Conservation (phyloP, 257 asterid genomes). For the Fraxinus cuspidata region DNA sequence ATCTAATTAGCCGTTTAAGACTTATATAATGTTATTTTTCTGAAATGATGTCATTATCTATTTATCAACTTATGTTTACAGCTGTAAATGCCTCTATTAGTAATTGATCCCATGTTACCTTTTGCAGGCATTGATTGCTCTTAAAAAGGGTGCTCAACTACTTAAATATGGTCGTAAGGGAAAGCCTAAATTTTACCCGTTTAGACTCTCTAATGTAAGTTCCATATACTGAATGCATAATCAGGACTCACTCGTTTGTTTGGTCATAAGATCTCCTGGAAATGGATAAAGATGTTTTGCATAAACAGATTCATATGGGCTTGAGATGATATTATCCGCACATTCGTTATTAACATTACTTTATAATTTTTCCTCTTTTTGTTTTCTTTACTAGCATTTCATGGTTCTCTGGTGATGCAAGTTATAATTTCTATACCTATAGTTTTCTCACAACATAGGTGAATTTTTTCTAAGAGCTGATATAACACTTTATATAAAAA, state of each 20-base stretch:
- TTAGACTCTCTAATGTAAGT: constrained; percentile 83
- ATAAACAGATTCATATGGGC: not conserved
- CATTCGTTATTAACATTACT: constrained; percentile 9
- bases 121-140: constrained; percentile 72
- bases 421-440: not conserved
- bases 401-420: constrained; percentile 16
- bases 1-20: constrained; percentile 15
- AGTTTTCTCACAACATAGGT: not conserved
- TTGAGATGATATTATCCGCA: constrained; percentile 9
- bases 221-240: constrained; percentile 19
- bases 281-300: not conserved
- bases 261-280: not conserved
- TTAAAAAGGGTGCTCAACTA: constrained; percentile 87
- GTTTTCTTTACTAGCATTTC: not conserved
- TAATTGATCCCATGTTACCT: constrained; percentile 20
- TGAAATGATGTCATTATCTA: not conserved
- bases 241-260: constrained; percentile 6
- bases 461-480: constrained; percentile 13
- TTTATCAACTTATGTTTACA: constrained; percentile 3
- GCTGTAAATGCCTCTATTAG: not conserved
- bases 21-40: not conserved
- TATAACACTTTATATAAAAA: not conserved
- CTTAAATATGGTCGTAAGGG: constrained; percentile 95
- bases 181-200: constrained; percentile 84
- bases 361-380: not conserved